Conservation (phyloP, 495 filamentous ascomycete species). For the Venustampulla echinocandica region DNA sequence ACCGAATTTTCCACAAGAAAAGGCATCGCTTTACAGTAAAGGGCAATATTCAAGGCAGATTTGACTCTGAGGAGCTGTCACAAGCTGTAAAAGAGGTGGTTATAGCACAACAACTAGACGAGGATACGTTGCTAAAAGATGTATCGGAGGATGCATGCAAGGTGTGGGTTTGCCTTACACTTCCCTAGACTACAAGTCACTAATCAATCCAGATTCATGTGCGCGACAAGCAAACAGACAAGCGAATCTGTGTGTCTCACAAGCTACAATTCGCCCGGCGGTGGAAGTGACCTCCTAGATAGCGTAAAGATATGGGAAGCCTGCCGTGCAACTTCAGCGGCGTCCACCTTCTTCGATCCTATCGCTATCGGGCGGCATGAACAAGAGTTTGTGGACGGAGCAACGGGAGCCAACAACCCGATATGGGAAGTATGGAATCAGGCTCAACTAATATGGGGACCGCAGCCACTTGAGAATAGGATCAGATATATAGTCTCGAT, state of each 20-base stretch:
- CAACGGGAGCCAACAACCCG: conserved; percentile 37
- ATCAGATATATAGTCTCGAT: conserved; percentile 39
- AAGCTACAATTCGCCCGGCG: conserved; percentile 34
- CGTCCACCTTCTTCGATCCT: conserved; percentile 38
- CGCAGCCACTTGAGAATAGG: conserved; percentile 25
- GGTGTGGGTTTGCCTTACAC: conserved; percentile 18
- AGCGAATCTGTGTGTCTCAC: conserved; percentile 33
- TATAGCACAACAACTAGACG: conserved; percentile 25
- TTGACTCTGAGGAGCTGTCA: conserved; percentile 33
- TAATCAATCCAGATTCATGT: conserved; percentile 37
- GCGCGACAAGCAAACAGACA: conserved; percentile 35
- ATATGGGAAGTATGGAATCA: conserved; percentile 37
- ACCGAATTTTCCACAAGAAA: conserved; percentile 32
- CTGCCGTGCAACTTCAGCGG: conserved; percentile 35
- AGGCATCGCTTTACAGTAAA: conserved; percentile 27
- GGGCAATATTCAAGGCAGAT: conserved; percentile 29
- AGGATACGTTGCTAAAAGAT: conserved; percentile 35
- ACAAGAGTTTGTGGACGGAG: conserved; percentile 34
- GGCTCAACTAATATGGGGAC: conserved; percentile 32
- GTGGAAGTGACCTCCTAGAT: conserved; percentile 30
- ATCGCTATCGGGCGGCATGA: conserved; percentile 30
- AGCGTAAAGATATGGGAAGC: conserved; percentile 40
- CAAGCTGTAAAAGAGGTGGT: conserved; percentile 34
- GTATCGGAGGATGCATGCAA: conserved; percentile 24
- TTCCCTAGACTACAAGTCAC: background rate